Base-by-base conservation (phyloP, 345 rosid species). In the Populus simonii region DNA sequence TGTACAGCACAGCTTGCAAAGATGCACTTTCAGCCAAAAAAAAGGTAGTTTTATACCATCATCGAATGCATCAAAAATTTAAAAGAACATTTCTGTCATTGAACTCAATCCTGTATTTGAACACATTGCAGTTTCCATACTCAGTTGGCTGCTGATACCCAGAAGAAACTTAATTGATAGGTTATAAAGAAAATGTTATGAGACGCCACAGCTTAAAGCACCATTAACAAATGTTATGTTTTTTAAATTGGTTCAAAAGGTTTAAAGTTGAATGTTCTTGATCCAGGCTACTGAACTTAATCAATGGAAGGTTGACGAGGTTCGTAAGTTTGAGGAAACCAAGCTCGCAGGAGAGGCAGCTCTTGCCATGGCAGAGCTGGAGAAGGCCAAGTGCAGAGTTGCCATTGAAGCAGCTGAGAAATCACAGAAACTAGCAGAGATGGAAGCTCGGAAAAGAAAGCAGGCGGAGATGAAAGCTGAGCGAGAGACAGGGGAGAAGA, bases 1-100 rank as follows among this genome's bases (percentile, higher is more conserved):
- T 94, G 97, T 94, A 93, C 67, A 89, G 93, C 83, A 83, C 88
- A 75, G 97, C 97, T 71, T 93, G 98, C 86, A 89, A 89, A 85
- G 97, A 93, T 89, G 97, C 98, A 76, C 87, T 94, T 23, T 74
- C 84, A 8, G 94, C 95, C 47, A 92, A 93, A 80, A 86, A 77
- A 77, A 89, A 86, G 93, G 98, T 94, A 84, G 71, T 35, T 6
- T 72, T 61, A 51, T 38, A 33, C 70, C 57, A 43, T 51, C 38
- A 9, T 3, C 31, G 18, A 38, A 71, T 49, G 59, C 62, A 3
- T 23, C 63, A 57, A 57, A 4, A n/a, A 10, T 23, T 22, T 11
- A 29, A 9, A 9, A n/a, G 63, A 57, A 57, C 63, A 20, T 57
- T 0, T 6, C 29, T 57, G 4, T 57, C 29, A 57, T 57, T n/a